phyloP scores from a whole-genome alignment of 108 stramenopile genomes.

The Pseudonitzschia multistriata region DNA sequence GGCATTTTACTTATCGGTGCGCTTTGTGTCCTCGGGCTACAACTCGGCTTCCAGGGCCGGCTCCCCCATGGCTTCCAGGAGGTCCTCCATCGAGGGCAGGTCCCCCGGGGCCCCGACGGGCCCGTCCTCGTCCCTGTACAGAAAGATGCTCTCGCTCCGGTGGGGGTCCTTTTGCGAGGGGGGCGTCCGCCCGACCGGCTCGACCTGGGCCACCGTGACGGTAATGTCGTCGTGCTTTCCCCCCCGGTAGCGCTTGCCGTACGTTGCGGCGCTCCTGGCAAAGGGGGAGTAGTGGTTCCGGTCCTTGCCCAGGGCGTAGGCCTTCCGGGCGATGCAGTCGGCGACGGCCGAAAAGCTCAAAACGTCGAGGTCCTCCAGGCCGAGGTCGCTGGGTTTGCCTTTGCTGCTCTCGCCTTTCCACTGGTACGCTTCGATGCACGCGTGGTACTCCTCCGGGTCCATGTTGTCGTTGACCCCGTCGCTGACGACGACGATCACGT shows the following conservation, averaged over 20 bases:
- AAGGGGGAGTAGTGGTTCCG: conserved; percentile 22
- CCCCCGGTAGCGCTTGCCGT: conserved; percentile 21
- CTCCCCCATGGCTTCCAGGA: background rate
- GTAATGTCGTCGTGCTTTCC: conserved; percentile 42
- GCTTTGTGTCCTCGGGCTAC: no score
- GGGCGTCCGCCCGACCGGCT: no score
- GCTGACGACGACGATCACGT: conserved; percentile 28
- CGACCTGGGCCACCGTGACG: conserved; percentile 24
- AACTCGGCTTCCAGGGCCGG: no score
- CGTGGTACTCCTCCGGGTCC: conserved; percentile 17
- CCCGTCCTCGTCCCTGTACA: conserved; percentile 25
- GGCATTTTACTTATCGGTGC: no score
- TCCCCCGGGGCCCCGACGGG: conserved; percentile 8
- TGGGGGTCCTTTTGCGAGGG: conserved; percentile 15
- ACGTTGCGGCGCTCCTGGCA: conserved; percentile 21
- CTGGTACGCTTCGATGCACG: conserved; percentile 11
- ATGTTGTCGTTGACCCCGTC: conserved; percentile 37
- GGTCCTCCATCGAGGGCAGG: conserved; percentile 18
- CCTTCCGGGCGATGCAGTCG: conserved; percentile 29
- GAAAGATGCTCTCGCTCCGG: conserved; percentile 16
- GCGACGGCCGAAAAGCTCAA: conserved; percentile 18
- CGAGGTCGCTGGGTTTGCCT: background rate
- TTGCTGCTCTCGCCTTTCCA: background rate
- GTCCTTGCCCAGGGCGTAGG: conserved; percentile 30
- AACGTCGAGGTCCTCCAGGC: background rate